These are phyloP conservation scores for Pyrenophora seminiperda DNA, from an alignment of 2,329 filamentous ascomycete genomes.

Conservation along the genomic window DNA sequence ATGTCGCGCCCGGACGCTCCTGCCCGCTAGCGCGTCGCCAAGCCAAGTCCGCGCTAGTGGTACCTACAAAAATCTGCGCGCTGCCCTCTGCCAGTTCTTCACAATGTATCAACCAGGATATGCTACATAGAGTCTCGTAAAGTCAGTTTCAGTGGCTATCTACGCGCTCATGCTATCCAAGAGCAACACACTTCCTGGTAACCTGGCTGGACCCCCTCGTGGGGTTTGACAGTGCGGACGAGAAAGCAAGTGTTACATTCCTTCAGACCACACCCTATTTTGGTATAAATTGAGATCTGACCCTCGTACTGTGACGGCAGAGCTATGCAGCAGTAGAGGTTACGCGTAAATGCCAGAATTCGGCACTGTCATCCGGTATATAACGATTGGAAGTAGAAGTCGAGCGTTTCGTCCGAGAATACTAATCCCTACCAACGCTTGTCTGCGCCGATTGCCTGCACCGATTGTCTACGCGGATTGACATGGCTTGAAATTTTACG, in stretches of 20 bases:
- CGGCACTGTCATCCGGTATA: no score
- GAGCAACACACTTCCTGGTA: constrained; percentile 67
- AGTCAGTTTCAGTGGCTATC: constrained; percentile 88
- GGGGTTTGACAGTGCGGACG: constrained; percentile 50
- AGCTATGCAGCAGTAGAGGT: no score
- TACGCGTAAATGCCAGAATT: no score
- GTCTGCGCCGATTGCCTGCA: no score
- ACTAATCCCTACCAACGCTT: no score
- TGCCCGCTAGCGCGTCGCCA: constrained; percentile 20
- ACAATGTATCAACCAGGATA: constrained; percentile 71
- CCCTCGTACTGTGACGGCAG: no score
- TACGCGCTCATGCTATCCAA: constrained; percentile 99
- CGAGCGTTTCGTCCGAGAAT: no score
- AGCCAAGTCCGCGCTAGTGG: constrained; percentile 21
- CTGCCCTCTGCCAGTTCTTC: constrained; percentile 47
- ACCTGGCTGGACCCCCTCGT: constrained; percentile 56
- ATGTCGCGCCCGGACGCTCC: constrained; percentile 18
- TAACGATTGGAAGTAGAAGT: no score
- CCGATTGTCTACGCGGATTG: no score
- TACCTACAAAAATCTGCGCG: constrained; percentile 26
- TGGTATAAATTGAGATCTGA: no score
- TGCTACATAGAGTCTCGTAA: constrained; percentile 99
- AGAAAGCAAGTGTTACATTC: constrained; percentile 50
- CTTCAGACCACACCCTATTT: not conserved
- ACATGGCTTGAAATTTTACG: no score